These are phyloP conservation scores for Colletotrichum eleusines DNA, from an alignment of 2,329 filamentous ascomycete genomes.

Conservation along the genomic window DNA sequence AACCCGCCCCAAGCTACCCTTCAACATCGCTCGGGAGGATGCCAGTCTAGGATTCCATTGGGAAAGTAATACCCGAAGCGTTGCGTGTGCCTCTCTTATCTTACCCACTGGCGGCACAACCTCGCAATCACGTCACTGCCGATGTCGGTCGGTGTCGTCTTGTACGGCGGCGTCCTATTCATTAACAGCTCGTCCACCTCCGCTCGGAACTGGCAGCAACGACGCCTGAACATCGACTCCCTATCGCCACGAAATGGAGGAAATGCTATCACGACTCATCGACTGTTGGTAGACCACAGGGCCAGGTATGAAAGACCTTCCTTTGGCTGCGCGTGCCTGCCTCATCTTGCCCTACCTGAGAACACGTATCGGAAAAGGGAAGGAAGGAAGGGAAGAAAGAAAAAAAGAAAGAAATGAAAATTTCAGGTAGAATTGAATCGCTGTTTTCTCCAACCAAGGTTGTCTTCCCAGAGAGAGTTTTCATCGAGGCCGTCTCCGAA, in stretches of 20 bases:
- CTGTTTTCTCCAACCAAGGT: background rate
- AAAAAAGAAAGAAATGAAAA: background rate
- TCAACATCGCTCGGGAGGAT: background rate
- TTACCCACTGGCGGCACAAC: slow-evolving; percentile 35
- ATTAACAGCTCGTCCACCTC: slow-evolving; percentile 3
- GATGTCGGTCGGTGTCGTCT: slow-evolving; percentile 35
- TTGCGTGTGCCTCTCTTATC: slow-evolving; percentile 34
- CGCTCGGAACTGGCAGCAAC: background rate
- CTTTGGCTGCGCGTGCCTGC: background rate
- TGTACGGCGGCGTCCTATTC: slow-evolving; percentile 4
- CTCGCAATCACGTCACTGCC: slow-evolving; percentile 41
- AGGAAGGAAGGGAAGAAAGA: background rate
- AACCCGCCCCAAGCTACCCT: background rate
- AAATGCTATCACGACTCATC: background rate
- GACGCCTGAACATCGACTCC: background rate
- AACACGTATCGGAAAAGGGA: background rate
- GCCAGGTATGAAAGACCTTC: background rate
- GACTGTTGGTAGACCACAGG: background rate
- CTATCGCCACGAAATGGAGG: background rate
- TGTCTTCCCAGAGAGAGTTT: background rate
- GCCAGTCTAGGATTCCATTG: slow-evolving; percentile 13
- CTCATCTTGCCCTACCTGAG: background rate
- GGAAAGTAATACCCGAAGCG: slow-evolving; percentile 22
- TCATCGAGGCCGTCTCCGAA: background rate
- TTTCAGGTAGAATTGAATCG: background rate